Evolutionary conservation across 208 protist genomes (phyloP).

Genomic region (Wallacemonas sp.): DNA sequence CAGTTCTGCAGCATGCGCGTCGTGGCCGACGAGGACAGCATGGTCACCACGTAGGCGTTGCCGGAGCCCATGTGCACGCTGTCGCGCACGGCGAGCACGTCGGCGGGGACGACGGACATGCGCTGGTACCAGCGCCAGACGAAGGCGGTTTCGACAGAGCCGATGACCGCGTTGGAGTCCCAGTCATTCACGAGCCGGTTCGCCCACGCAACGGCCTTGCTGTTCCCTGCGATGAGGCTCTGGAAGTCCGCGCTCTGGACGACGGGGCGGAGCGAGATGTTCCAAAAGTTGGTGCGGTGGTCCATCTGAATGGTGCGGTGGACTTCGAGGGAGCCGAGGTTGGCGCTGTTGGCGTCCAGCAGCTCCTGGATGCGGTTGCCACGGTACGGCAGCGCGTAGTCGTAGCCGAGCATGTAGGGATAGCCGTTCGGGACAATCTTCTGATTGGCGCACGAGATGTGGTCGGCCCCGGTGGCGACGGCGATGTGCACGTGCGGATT

Average conservation of each 20-base stretch:
- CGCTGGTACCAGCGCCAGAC: conserved; percentile 63
- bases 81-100: conserved; percentile 25
- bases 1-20: conserved; percentile 36
- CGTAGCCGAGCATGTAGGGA: conserved; percentile 44
- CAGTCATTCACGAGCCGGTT: conserved; percentile 35
- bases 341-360: conserved; percentile 23
- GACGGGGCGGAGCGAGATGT: conserved; percentile 29
- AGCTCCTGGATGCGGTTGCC: conserved; percentile 46
- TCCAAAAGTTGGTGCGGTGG: conserved; percentile 52
- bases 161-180: conserved; percentile 37
- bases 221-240: conserved; percentile 24
- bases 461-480: conserved; percentile 25
- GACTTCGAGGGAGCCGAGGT: conserved; percentile 19
- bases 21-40: conserved; percentile 29
- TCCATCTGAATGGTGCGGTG: conserved; percentile 53
- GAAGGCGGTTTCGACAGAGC: conserved; percentile 51
- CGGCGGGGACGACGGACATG: conserved; percentile 41
- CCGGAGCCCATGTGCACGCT: conserved; percentile 16
- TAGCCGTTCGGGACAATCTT: conserved; percentile 50
- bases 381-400: conserved; percentile 49
- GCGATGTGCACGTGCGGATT: conserved; percentile 50
- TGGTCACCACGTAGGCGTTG: conserved; percentile 33
- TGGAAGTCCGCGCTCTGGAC: conserved; percentile 28
- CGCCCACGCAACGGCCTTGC: conserved; percentile 24
- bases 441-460: conserved; percentile 60